Evolutionary conservation across 2,329 filamentous ascomycete species (phyloP).

Genomic region (Chrysosporium queenslandicum): DNA sequence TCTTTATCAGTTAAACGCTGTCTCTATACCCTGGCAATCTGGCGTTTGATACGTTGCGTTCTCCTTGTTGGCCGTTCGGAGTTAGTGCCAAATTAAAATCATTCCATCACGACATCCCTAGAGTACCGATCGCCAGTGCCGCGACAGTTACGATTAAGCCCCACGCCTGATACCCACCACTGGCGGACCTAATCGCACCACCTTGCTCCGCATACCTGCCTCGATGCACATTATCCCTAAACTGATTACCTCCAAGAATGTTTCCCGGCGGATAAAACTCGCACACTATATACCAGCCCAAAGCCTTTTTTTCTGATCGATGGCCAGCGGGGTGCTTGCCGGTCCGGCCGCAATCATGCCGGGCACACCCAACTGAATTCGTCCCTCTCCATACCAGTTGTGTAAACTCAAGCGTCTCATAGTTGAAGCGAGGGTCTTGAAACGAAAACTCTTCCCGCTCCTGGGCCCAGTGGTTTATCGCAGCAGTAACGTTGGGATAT

Average conservation of each 20-base stretch:
- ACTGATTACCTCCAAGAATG: slow-evolving; percentile 33
- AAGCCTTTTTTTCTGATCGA: slow-evolving; percentile 42
- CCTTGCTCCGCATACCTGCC: neutral
- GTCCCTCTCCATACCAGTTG: slow-evolving; percentile 62
- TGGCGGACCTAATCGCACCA: neutral
- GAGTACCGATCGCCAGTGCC: neutral
- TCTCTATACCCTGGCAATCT: no score
- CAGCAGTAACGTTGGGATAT: slow-evolving; percentile 49
- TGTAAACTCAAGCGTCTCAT: slow-evolving; percentile 57
- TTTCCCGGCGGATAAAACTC: slow-evolving; percentile 62
- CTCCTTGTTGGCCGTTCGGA: no score
- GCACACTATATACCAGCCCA: slow-evolving; percentile 58
- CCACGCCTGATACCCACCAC: neutral
- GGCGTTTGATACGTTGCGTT: no score
- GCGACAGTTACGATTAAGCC: neutral
- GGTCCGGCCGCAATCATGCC: slow-evolving; percentile 30
- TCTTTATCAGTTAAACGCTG: slow-evolving; percentile 1
- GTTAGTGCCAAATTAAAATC: no score
- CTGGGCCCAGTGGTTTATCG: slow-evolving; percentile 57
- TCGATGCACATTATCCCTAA: slow-evolving; percentile 14
- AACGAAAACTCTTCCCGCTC: slow-evolving; percentile 54
- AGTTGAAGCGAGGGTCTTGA: slow-evolving; percentile 27
- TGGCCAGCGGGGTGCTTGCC: slow-evolving; percentile 40
- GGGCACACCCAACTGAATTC: slow-evolving; percentile 49
- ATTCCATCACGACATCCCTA: neutral